Percentiles rank a stretch among this genome's conserved stretches.
These are phyloP conservation scores for Cephalotrichum gorgonifer DNA, from an alignment of 2,329 filamentous ascomycete species.

Conservation along the genomic window DNA sequence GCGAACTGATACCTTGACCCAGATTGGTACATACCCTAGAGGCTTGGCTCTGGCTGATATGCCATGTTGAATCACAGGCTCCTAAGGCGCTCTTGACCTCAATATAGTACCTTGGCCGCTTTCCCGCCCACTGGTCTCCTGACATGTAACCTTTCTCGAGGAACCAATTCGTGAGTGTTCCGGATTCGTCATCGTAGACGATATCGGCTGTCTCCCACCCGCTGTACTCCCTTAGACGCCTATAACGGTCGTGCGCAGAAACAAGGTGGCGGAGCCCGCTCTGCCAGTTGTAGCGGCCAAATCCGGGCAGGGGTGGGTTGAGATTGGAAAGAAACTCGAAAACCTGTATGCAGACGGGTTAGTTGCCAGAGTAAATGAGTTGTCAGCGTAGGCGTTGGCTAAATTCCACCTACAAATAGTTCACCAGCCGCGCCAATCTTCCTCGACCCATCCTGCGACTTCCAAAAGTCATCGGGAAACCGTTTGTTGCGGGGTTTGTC, in stretches of 20 bases:
- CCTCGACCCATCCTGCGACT: background rate
- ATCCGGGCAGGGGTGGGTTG: conserved; percentile 18
- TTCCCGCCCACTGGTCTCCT: conserved; percentile 14
- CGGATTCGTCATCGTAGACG: conserved; percentile 26
- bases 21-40: background rate
- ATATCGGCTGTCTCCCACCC: conserved; percentile 36
- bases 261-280: conserved; percentile 34
- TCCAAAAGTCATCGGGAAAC: background rate
- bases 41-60: conserved; percentile 34
- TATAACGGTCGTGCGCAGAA: conserved; percentile 26
- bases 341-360: too few relatives aligned
- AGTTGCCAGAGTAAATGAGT: too few relatives aligned
- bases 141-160: conserved; percentile 21
- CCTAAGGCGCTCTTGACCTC: conserved; percentile 40
- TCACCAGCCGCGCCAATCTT: background rate
- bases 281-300: conserved; percentile 31
- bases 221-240: conserved; percentile 25
- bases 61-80: conserved; percentile 28
- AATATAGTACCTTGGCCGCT: conserved; percentile 29
- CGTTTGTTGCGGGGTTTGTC: background rate
- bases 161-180: conserved; percentile 22
- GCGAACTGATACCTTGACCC: background rate
- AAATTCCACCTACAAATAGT: conserved; percentile 1
- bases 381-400: too few relatives aligned
- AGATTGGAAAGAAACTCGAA: conserved; percentile 27